Evolutionary conservation across 2,329 filamentous ascomycete species (phyloP).

Genomic region (Xylaria hypoxylon): DNA sequence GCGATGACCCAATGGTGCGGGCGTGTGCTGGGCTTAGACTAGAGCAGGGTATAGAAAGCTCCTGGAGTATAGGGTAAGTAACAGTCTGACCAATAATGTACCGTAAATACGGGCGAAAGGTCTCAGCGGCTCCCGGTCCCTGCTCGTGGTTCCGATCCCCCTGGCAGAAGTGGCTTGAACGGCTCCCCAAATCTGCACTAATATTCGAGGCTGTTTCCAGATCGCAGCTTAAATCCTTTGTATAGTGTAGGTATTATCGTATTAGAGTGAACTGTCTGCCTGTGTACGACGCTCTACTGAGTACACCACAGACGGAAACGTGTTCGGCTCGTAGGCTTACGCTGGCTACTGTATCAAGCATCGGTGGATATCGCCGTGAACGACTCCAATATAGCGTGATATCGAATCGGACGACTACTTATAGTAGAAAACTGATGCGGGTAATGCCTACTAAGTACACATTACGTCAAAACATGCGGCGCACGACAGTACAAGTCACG

Average conservation of each 20-base stretch:
- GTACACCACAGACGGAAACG: too few species aligned
- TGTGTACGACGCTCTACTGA: conserved; percentile 4
- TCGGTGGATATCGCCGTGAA: background rate
- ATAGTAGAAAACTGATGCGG: conserved; percentile 14
- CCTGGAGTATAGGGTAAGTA: conserved; percentile 11
- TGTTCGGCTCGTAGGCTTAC: conserved; percentile 21
- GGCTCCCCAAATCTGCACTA: background rate
- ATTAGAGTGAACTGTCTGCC: background rate
- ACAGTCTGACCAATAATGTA: conserved; percentile 19
- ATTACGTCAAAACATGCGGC: conserved; percentile 17
- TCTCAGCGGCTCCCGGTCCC: conserved; percentile 15
- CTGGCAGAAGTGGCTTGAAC: conserved; percentile 26
- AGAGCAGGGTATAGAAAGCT: conserved; percentile 17
- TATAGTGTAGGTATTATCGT: background rate
- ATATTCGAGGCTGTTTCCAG: background rate
- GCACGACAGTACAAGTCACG: background rate
- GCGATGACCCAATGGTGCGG: conserved; percentile 29
- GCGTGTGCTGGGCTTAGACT: conserved; percentile 17
- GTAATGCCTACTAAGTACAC: conserved; percentile 1
- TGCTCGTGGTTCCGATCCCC: conserved; percentile 11
- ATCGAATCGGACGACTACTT: conserved; percentile 21
- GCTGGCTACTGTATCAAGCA: background rate
- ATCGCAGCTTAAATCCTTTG: background rate
- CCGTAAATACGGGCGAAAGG: background rate
- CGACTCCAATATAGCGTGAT: conserved; percentile 30